Evolutionary conservation across 1,284 basidiomycete species (phyloP), one percentile per base, ranked within the genome.

Genomic region (Meira nashicola): DNA sequence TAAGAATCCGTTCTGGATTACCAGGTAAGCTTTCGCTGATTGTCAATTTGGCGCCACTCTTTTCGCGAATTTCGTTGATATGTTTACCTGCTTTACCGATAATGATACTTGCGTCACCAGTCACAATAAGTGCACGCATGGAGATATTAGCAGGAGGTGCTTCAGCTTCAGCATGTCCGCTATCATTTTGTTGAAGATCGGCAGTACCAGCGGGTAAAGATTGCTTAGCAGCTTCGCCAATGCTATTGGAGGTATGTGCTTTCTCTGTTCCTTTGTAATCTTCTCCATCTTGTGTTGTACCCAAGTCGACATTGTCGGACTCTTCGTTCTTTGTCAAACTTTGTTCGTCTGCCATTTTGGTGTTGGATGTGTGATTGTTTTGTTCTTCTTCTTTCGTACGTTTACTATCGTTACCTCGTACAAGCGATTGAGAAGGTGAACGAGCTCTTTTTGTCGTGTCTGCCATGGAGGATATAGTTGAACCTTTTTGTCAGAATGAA

Each of bases 71-170:
- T 81, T 98, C 94, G 77, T 96, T 97, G 76, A 99, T 93, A 80
- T 98, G 94, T 57, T 89, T 86, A 65, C 95, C 95, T 53, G 83
- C 89, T 80, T 93, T 93, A 43, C 95, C 95, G 76, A 99, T 99
- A 82, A 99, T 98, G 80, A 99, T 92, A 60, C 91, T 94, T 15
- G 95, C 95, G 80, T 99, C 95, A 81, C 96, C 92, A 10, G 95
- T 98, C 70, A 98, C 93, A 76, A 99, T 98, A 75, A 99, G 83
- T 15, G 76, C 71, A 14, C 76, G 69, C 70, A 78, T 77, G 37
- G 75, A 68, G 49, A 78, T 78, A n/a, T 61, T 62, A 39, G 57
- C 57, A 19, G 67, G 54, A 7, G 62, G 58, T 14, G 59, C 46
- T 6, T 52, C 60, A 2, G n/a, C 44, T 38, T 61, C 60, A 19